Evolutionary conservation across 345 rosid genomes (phyloP), one percentile per base, ranked within the genome.

Genomic region (Triadica sebifera): DNA sequence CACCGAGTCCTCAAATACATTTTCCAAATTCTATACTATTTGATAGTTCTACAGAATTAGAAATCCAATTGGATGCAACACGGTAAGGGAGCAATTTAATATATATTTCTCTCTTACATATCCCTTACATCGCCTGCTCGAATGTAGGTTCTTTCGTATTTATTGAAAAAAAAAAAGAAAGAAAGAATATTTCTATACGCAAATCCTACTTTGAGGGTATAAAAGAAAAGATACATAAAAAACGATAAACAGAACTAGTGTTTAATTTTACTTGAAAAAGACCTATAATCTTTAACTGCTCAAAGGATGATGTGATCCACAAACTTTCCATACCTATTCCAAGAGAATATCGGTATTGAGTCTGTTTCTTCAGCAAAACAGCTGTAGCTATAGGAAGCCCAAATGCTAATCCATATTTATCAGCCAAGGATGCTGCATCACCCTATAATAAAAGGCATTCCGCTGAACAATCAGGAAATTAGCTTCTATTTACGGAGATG

Each of bases 361-460:
- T 74, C 84, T 87, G 89, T 83, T 90, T 95, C 90, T 88, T 93
- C 50, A 87, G 62, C 75, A 92, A 85, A 60, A 83, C 75, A 50
- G 90, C 88, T 17, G 96, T 88, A 74, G 98, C 95, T 47, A 87
- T 64, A 52, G 98, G 99, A 80, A 95, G 91, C 63, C 98, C 99
- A 56, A 84, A n/a, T 4, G 87, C 77, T 56, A 95, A 78, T 70
- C 98, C 99, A 71, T 86, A 95, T 80, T 78, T 86, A 86, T 95
- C 99, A 62, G 93, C 70, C 81, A 92, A 70, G 13, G 97, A 84
- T 79, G 96, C 98, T 67, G 98, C 90, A 75, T 89, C 98, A 49
- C 98, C 99, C 98, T 95, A 83, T 16, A 80, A 15, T 16, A 6
- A 52, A 52, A 15, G 57, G 34, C 34, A 29, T 29, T 29, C 1